A percentile compares a stretch with the other conserved stretches of the same genome.
These are phyloP conservation scores for Sclerotinia sclerotiorum DNA, from an alignment of 2,329 filamentous ascomycete genomes.

Conservation along the genomic window DNA sequence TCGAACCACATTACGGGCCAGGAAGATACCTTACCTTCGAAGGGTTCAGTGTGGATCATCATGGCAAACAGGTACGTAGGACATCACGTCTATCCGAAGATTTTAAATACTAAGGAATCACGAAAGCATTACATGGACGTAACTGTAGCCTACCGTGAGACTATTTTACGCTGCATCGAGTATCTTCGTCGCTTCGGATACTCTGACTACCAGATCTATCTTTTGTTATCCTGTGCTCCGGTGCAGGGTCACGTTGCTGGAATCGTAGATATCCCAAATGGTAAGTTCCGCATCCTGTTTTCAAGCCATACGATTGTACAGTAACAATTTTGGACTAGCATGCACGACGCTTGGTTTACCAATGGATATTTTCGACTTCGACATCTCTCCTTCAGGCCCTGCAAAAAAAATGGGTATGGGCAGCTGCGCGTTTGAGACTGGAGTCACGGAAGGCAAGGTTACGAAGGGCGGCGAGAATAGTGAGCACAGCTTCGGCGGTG, in stretches of 20 bases:
- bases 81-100: conserved; percentile 48
- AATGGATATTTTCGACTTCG: conserved; percentile 94
- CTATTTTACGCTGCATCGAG: conserved; percentile 65
- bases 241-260: conserved; percentile 87
- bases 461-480: conserved; percentile 49
- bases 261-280: conserved; percentile 85
- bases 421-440: conserved; percentile 63
- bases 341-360: conserved; percentile 87
- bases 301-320: background rate
- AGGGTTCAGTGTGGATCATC: conserved; percentile 84
- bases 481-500: conserved; percentile 51
- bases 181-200: conserved; percentile 75
- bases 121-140: conserved; percentile 36
- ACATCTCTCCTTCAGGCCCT: conserved; percentile 67
- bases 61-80: conserved; percentile 74
- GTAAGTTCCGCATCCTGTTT: conserved; percentile 22
- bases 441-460: conserved; percentile 47
- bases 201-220: conserved; percentile 75
- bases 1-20: conserved; percentile 84
- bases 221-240: conserved; percentile 81
- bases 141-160: conserved; percentile 34
- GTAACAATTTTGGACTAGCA: conserved; percentile 44
- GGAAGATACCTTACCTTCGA: conserved; percentile 82
- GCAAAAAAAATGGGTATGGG: conserved; percentile 67
- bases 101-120: conserved; percentile 14